phyloP scores from a whole-genome alignment of 495 filamentous ascomycete genomes.

The Trichoderma asperelloides region DNA sequence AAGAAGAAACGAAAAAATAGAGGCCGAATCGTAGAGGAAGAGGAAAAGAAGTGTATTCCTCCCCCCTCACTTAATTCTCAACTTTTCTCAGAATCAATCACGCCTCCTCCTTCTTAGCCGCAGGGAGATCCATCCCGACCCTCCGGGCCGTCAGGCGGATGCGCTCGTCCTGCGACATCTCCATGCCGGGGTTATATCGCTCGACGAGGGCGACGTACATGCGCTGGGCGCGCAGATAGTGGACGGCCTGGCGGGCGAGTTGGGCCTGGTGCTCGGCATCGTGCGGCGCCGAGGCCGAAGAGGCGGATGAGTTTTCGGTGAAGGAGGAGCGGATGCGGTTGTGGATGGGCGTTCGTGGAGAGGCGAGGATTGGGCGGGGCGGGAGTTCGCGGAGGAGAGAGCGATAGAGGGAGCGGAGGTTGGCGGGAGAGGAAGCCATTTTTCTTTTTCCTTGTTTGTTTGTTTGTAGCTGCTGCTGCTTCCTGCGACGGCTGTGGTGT shows the following conservation, averaged over 20 bases:
- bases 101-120: neutral
- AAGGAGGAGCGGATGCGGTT: slow-evolving; percentile 49
- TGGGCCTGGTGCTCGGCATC: slow-evolving; percentile 32
- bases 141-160: slow-evolving; percentile 74
- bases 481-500: no score
- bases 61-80: neutral
- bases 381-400: slow-evolving; percentile 87
- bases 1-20: no score
- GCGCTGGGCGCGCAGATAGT: slow-evolving; percentile 75
- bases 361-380: slow-evolving; percentile 47
- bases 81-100: neutral
- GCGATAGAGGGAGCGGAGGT: slow-evolving; percentile 74
- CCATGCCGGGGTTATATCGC: slow-evolving; percentile 86
- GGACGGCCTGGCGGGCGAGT: slow-evolving; percentile 64
- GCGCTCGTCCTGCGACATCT: slow-evolving; percentile 74
- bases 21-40: neutral
- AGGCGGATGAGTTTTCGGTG: slow-evolving; percentile 20
- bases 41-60: neutral
- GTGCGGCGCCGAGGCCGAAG: slow-evolving; percentile 9
- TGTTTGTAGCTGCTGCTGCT: no score
- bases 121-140: slow-evolving; percentile 84
- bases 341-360: slow-evolving; percentile 48
- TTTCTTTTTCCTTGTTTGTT: neutral
- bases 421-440: slow-evolving; percentile 17
- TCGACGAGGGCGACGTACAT: slow-evolving; percentile 72